Percentiles rank a stretch among this genome's conserved stretches.
These are phyloP conservation scores for Xylaria cubensis DNA, from an alignment of 495 filamentous ascomycete species.

Conservation along the genomic window DNA sequence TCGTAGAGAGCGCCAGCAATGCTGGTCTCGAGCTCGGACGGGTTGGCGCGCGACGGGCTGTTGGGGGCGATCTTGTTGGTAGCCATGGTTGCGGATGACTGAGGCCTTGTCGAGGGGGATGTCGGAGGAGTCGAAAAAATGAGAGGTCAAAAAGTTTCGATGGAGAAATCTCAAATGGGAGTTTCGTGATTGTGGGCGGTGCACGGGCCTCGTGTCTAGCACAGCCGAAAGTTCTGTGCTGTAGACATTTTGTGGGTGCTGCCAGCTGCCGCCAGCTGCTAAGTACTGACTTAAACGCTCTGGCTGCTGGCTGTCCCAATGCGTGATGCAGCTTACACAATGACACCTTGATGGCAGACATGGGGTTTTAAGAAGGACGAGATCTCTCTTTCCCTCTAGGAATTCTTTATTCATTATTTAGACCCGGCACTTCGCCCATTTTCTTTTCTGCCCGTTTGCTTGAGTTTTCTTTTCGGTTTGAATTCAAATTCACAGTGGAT, in stretches of 20 bases:
- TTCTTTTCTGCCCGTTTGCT: too few relatives aligned
- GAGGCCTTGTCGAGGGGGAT: conserved; percentile 28
- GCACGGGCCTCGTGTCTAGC: conserved; percentile 21
- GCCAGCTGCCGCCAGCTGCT: neutral
- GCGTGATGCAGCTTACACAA: neutral
- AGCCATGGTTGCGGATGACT: conserved; percentile 59
- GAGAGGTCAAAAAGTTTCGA: conserved; percentile 15
- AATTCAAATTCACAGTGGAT: neutral
- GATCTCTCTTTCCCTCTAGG: neutral
- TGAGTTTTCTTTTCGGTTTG: neutral
- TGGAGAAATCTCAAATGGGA: conserved; percentile 30
- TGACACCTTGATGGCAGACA: neutral
- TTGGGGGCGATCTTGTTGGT: conserved; percentile 98
- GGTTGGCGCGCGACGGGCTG: conserved; percentile 90
- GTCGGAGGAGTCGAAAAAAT: conserved; percentile 20
- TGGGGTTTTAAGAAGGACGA: neutral
- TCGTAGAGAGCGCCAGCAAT: conserved; percentile 96
- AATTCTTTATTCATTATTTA: neutral
- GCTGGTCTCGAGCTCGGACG: conserved; percentile 91
- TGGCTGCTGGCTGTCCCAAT: neutral
- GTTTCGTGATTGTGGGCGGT: conserved; percentile 28
- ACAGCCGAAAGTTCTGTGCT: conserved; percentile 16
- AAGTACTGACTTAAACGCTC: neutral
- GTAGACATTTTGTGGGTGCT: neutral
- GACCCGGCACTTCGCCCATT: neutral